phyloP scores from a whole-genome alignment of 1,139 yeast genomes.

The Taiozyma sp. region DNA sequence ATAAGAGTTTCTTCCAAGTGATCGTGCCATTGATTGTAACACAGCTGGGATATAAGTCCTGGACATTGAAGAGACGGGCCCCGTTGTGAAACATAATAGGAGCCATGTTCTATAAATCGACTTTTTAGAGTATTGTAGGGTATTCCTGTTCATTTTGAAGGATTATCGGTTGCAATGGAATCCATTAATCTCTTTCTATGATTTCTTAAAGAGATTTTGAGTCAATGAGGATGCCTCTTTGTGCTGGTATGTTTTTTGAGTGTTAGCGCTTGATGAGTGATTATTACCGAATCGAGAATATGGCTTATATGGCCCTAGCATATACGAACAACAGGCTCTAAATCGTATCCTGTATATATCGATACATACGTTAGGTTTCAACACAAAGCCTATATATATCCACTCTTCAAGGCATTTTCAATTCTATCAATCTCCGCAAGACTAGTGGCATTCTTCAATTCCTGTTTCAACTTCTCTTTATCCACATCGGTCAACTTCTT shows the following conservation, averaged over 20 bases:
- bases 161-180: neutral
- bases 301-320: neutral
- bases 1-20: constrained; percentile 28
- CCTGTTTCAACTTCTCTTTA: constrained; percentile 41
- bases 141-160: neutral
- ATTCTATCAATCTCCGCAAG: constrained; percentile 71
- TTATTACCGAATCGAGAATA: neutral
- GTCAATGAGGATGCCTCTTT: too few species aligned
- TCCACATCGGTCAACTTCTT: constrained; percentile 50
- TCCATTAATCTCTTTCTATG: neutral
- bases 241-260: neutral
- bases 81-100: constrained; percentile 30
- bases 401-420: constrained; percentile 45
- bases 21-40: constrained; percentile 35
- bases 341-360: too few species aligned
- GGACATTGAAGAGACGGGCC: constrained; percentile 41
- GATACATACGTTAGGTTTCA: neutral
- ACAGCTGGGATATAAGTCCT: constrained; percentile 40
- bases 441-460: constrained; percentile 57
- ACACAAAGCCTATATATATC: constrained; percentile 19
- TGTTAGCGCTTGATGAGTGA: neutral
- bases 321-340: too few species aligned
- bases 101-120: constrained; percentile 28
- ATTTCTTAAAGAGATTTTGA: too few species aligned
- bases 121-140: constrained; percentile 3